Conservation (phyloP, 192 early-diverging fungal genomes). For the Powellomyces hirtus region DNA sequence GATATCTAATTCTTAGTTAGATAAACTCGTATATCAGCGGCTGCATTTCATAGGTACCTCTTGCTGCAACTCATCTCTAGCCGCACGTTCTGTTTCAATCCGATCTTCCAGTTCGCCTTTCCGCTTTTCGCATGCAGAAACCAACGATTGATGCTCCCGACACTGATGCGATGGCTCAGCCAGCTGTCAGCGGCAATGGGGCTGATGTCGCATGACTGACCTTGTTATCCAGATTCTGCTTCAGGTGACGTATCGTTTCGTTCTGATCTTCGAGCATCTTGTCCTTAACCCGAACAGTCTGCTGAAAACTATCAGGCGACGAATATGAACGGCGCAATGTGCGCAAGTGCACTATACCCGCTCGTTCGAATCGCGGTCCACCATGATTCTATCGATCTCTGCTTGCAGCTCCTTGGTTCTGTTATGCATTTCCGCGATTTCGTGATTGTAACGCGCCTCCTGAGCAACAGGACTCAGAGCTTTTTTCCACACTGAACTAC, state of each 20-base stretch:
- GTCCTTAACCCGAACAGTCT: conserved; percentile 46
- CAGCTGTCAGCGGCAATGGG: not conserved
- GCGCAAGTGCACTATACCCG: no score
- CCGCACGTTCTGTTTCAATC: conserved; percentile 16
- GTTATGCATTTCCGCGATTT: not conserved
- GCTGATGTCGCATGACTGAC: conserved; percentile 10
- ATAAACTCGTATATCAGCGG: not conserved
- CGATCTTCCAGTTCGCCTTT: conserved; percentile 34
- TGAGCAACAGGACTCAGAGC: no score
- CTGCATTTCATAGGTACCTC: conserved; percentile 13
- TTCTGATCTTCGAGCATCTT: conserved; percentile 63
- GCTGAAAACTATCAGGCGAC: no score
- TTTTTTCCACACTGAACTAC: no score
- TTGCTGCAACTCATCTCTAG: conserved; percentile 17
- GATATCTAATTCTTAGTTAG: conserved; percentile 3
- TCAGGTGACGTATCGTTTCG: conserved; percentile 48
- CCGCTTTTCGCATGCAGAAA: conserved; percentile 24
- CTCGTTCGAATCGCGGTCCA: not conserved
- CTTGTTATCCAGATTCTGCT: conserved; percentile 59
- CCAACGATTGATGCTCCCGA: conserved; percentile 41
- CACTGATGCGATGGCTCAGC: conserved; percentile 19
- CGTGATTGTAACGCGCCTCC: no score
- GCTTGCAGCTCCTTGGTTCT: not conserved
- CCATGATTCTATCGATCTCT: not conserved
- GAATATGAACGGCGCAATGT: no score